Evolutionary conservation across 768 basidiomycete species (phyloP), one percentile per base, ranked within the genome.

Genomic region (Coprinellus aureogranulatus): DNA sequence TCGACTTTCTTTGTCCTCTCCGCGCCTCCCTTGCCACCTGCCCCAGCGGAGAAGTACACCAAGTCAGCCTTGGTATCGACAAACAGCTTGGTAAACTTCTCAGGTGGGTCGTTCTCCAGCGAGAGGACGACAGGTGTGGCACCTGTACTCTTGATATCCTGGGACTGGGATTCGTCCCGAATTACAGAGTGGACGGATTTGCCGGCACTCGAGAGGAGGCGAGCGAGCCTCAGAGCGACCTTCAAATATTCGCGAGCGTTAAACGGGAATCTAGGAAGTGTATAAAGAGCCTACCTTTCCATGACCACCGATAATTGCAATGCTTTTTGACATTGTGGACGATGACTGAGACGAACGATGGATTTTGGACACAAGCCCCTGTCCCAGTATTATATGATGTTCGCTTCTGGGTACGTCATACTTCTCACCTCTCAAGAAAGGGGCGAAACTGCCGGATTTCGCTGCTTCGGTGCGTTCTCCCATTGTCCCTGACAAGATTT

Each of bases 1-100:
- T 82, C 81, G 5, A 88, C 85, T 27, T 72, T 75, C 64, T 77
- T 79, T 2, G 82, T 86, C 30, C 81, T 65, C 62, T 82, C 81
- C 34, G 75, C 73, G 0, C 80, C 80, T 6, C 83, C 85, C 61
- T 83, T 83, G 0, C 83, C 83, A 0, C 85, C 85, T 0, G 86
- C 81, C 0, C 79, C 78, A 3, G 79, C 78, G 34, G 73, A 73
- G 59, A 78, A 80, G 59, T 79, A 79, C n/a, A 81, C 75, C 6
- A 79, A 68, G 53, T 78, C 76, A 2, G 57, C 52, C 8, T 69
- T 61, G 0, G 72, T 72, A 39, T 69, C 61, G 18, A 53, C 23
- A 63, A 89, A 85, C 0, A 73, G 72, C 1, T 71, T 60, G 2
- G 76, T 74, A 61, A 88, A 81, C 1, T 81, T 75, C 1, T 68